phyloP scores from a whole-genome alignment of 2,329 filamentous ascomycete species.

The Fusarium sp. region DNA sequence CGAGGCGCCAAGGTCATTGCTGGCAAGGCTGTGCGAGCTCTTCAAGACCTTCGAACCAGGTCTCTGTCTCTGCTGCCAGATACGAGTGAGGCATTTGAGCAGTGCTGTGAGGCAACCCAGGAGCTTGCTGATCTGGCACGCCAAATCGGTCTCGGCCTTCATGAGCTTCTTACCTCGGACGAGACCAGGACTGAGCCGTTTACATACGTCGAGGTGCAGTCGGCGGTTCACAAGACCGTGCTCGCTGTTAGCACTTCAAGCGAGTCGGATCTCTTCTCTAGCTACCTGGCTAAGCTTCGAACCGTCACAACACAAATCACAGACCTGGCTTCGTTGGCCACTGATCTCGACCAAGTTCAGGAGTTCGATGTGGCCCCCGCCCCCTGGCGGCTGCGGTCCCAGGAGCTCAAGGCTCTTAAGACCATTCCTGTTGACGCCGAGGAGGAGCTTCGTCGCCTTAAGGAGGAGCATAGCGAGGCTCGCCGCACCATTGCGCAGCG shows the following conservation, averaged over 20 bases:
- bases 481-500: conserved; percentile 77
- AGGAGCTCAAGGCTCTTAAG: conserved; percentile 86
- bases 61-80: conserved; percentile 79
- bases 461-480: conserved; percentile 83
- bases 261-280: conserved; percentile 77
- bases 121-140: conserved; percentile 76
- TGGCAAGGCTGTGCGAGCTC: conserved; percentile 79
- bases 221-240: conserved; percentile 68
- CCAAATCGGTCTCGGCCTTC: conserved; percentile 74
- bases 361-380: conserved; percentile 82
- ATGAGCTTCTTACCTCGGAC: conserved; percentile 72
- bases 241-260: conserved; percentile 61
- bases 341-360: conserved; percentile 77
- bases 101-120: conserved; percentile 72
- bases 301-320: conserved; percentile 72
- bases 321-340: conserved; percentile 77
- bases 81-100: conserved; percentile 76
- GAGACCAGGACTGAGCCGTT: conserved; percentile 77
- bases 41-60: conserved; percentile 81
- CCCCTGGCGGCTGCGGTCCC: conserved; percentile 86
- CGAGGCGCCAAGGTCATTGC: conserved; percentile 87
- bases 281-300: conserved; percentile 75
- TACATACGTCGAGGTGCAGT: conserved; percentile 74
- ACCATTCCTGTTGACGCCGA: conserved; percentile 84
- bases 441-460: conserved; percentile 83